These are phyloP conservation scores for Chaetomium cochliodes DNA, from an alignment of 495 filamentous ascomycete genomes.

Conservation along the genomic window DNA sequence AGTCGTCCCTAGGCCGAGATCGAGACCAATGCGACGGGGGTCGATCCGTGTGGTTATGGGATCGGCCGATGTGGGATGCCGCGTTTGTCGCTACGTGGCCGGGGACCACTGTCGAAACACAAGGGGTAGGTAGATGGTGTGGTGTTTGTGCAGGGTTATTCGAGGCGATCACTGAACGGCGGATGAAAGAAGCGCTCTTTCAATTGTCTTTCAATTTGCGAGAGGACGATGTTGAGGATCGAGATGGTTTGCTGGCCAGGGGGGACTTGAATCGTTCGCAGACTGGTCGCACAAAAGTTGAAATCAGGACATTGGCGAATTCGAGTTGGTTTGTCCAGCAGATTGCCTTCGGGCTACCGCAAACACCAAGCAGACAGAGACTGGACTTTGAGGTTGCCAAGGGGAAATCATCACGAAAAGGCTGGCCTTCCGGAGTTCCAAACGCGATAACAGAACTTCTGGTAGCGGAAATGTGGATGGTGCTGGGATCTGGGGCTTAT, in stretches of 20 bases:
- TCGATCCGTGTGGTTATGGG: neutral
- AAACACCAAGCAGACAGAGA: neutral
- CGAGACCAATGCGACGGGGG: neutral
- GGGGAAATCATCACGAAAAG: conserved; percentile 1
- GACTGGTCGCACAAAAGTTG: neutral
- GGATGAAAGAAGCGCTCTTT: neutral
- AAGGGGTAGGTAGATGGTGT: neutral
- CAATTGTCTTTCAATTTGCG: neutral
- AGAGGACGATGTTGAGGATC: neutral
- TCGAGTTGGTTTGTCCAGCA: neutral
- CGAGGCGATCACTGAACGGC: neutral
- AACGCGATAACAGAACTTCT: neutral
- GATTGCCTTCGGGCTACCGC: neutral
- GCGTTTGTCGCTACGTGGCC: neutral
- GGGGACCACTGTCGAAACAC: neutral
- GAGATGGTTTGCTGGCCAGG: neutral
- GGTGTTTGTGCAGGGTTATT: neutral
- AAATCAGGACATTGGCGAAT: neutral
- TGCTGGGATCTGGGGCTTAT: conserved; percentile 5
- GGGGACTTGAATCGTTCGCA: neutral
- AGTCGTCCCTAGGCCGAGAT: conserved; percentile 17
- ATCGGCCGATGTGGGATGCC: neutral
- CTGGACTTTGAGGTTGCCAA: conserved; percentile 1
- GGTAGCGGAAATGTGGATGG: neutral
- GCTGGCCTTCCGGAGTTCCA: neutral